These are phyloP conservation scores for Annona cherimola DNA, from an alignment of 164 flowering plant genomes.

Conservation along the genomic window DNA sequence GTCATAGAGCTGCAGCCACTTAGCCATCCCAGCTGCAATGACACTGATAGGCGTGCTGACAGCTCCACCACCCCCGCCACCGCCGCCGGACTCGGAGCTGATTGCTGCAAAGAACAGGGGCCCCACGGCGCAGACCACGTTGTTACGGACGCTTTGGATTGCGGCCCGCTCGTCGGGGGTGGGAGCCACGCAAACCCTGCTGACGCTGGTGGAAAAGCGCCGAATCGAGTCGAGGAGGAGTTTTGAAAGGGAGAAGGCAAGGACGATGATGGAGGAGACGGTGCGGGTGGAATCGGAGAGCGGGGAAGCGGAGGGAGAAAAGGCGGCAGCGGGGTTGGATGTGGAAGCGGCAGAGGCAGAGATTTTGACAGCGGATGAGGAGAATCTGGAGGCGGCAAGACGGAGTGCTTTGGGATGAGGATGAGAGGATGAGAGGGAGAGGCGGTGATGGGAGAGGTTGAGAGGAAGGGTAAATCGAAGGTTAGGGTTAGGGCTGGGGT, in stretches of 20 bases:
- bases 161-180: slow-evolving; percentile 22
- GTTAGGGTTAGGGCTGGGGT: neutral
- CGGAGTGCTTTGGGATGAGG: neutral
- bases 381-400: neutral
- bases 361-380: neutral
- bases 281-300: slow-evolving; percentile 53
- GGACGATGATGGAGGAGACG: slow-evolving; percentile 36
- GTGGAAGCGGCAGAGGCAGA: neutral
- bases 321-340: neutral
- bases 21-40: slow-evolving; percentile 79
- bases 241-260: slow-evolving; percentile 24
- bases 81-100: slow-evolving; percentile 34
- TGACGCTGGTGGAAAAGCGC: slow-evolving; percentile 9
- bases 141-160: slow-evolving; percentile 14
- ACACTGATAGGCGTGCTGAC: slow-evolving; percentile 73
- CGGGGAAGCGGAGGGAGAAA: neutral
- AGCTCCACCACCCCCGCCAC: slow-evolving; percentile 30
- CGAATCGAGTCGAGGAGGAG: slow-evolving; percentile 13
- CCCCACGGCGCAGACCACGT: slow-evolving; percentile 33
- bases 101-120: slow-evolving; percentile 69
- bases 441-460: neutral
- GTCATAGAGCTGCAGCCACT: slow-evolving; percentile 90
- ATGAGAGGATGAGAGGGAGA: neutral
- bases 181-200: slow-evolving; percentile 16
- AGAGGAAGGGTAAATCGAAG: neutral